Evolutionary conservation across 768 basidiomycete species (phyloP).

Genomic region (Panaeolus cyanescens): DNA sequence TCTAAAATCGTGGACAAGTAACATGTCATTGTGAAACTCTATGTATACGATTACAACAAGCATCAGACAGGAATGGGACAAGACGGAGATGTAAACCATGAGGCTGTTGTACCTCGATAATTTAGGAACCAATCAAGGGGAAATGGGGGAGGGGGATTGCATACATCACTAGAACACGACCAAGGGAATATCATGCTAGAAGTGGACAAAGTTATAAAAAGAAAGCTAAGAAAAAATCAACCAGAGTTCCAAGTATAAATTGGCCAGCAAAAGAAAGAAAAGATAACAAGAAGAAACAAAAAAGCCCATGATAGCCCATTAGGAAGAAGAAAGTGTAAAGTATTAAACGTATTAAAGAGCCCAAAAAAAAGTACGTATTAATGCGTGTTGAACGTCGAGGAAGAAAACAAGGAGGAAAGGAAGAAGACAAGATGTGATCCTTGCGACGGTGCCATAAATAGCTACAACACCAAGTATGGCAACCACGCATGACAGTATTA

Average conservation of each 20-base stretch:
- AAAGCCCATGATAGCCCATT: not conserved
- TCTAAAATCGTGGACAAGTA: too few relatives aligned
- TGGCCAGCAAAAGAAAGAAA: not conserved
- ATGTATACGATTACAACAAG: not conserved
- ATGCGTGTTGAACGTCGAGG: not conserved
- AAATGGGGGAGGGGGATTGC: not conserved
- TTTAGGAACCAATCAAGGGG: not conserved
- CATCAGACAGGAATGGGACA: not conserved
- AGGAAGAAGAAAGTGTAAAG: not conserved
- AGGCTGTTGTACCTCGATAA: slow-evolving; percentile 1
- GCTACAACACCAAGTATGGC: not conserved
- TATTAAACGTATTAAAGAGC: not conserved
- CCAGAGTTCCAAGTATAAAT: not conserved
- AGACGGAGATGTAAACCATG: not conserved
- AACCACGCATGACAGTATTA: not conserved
- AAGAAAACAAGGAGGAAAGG: not conserved
- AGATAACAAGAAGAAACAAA: not conserved
- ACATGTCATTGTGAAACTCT: not conserved
- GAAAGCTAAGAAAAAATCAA: not conserved
- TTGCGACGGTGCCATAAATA: not conserved
- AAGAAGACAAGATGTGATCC: not conserved
- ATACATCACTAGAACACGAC: not conserved
- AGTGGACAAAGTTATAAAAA: not conserved
- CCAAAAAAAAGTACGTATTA: not conserved
- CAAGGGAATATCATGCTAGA: not conserved